Evolutionary conservation across 805 yeast species (phyloP).

Genomic region (Lipomyces lipofer): DNA sequence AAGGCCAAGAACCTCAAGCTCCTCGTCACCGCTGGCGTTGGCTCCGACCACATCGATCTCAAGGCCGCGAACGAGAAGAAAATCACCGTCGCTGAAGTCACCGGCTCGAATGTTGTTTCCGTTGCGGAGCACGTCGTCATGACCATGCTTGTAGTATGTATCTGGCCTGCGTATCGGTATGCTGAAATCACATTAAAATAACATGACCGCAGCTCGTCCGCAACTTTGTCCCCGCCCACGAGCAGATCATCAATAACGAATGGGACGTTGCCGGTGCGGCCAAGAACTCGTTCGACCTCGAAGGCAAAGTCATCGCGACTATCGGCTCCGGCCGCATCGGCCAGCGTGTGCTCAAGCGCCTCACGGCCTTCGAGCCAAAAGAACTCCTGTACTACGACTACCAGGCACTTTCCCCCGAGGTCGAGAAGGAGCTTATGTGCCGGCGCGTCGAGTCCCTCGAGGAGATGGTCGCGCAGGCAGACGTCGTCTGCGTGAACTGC

Average conservation of each 20-base stretch:
- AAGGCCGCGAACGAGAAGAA: constrained; percentile 63
- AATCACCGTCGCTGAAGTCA: constrained; percentile 73
- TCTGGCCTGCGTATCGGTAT: no score
- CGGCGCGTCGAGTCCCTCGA: constrained; percentile 59
- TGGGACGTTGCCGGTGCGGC: constrained; percentile 83
- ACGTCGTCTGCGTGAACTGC: constrained; percentile 73
- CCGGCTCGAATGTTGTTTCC: constrained; percentile 77
- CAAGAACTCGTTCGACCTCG: constrained; percentile 71
- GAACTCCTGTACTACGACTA: constrained; percentile 74
- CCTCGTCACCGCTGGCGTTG: constrained; percentile 79
- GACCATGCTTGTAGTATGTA: constrained; percentile 56
- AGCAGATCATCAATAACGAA: constrained; percentile 57
- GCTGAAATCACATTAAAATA: not conserved
- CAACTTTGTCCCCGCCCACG: constrained; percentile 78
- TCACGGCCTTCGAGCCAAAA: constrained; percentile 71
- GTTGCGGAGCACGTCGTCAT: constrained; percentile 81
- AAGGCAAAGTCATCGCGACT: constrained; percentile 74
- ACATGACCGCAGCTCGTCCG: constrained; percentile 50
- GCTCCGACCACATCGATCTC: constrained; percentile 78
- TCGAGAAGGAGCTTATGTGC: constrained; percentile 62
- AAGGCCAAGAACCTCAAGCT: constrained; percentile 71
- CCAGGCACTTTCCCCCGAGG: constrained; percentile 61
- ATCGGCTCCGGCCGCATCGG: constrained; percentile 85
- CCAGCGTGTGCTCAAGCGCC: constrained; percentile 68
- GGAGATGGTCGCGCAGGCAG: constrained; percentile 64